Evolutionary conservation across 83 land plant genomes (phyloP).

Genomic region (Picea mariana): DNA sequence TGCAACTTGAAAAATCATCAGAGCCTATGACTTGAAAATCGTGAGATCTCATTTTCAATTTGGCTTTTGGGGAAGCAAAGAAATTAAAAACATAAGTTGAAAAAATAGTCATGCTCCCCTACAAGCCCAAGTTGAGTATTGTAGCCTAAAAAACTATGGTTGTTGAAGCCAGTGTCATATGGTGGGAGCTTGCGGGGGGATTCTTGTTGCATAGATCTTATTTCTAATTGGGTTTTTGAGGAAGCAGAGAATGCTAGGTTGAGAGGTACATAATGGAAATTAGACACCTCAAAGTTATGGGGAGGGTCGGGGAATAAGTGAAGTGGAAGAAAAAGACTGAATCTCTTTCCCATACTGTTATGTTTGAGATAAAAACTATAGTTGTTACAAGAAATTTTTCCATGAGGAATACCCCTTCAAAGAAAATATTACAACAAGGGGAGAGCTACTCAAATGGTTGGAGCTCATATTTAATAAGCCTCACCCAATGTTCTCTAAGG

Average conservation of each 20-base stretch:
- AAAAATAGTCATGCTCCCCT: too few relatives aligned
- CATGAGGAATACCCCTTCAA: too few relatives aligned
- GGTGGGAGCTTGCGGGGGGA: not conserved
- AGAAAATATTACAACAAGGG: too few relatives aligned
- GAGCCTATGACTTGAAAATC: not conserved
- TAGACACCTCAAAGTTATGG: not conserved
- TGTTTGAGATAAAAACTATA: not conserved
- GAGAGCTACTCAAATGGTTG: too few relatives aligned
- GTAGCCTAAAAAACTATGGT: not conserved
- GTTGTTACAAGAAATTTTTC: too few relatives aligned
- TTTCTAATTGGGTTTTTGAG: too few relatives aligned
- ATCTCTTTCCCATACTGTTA: not conserved
- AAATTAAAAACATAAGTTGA: not conserved
- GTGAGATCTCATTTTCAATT: not conserved
- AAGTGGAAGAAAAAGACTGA: too few relatives aligned
- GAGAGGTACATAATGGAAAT: constrained; percentile 7
- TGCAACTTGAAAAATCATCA: not conserved
- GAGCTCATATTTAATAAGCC: too few relatives aligned
- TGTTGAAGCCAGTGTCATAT: not conserved
- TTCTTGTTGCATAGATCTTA: not conserved
- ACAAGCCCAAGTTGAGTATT: not conserved
- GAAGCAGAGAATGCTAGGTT: too few relatives aligned
- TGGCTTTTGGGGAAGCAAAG: not conserved
- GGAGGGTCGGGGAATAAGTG: too few relatives aligned
- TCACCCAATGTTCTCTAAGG: too few relatives aligned